These are phyloP conservation scores for Phytopythium montanum DNA, from an alignment of 352 stramenopile species.

Conservation along the genomic window DNA sequence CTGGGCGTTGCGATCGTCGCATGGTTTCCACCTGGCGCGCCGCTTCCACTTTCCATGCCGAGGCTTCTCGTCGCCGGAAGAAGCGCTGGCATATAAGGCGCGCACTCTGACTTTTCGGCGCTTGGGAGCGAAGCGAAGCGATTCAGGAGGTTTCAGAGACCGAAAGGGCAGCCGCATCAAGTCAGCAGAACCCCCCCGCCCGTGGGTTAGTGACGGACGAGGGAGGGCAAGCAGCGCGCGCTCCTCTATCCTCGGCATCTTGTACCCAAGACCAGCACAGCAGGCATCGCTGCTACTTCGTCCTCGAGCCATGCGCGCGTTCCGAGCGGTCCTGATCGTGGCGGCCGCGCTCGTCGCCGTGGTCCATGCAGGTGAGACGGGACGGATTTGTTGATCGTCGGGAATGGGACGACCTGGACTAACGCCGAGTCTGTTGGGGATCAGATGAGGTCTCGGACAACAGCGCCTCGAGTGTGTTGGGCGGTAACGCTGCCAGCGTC, in stretches of 20 bases:
- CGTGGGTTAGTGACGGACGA: no score
- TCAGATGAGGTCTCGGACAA: neutral
- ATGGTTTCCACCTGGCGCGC: neutral
- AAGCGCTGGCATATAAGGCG: neutral
- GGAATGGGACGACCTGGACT: no score
- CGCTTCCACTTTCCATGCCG: neutral
- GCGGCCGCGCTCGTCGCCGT: neutral
- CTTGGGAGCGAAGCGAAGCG: neutral
- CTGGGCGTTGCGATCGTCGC: neutral
- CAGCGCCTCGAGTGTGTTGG: neutral
- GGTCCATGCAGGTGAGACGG: neutral
- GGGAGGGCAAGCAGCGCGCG: no score
- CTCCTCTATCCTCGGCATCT: neutral
- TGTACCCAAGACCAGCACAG: neutral
- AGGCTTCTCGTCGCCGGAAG: neutral
- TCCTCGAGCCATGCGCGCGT: neutral
- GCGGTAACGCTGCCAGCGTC: neutral
- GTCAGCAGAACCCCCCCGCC: neutral
- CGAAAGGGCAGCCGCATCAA: neutral
- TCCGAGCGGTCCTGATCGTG: neutral
- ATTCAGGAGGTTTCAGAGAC: neutral
- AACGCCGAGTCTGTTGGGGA: no score
- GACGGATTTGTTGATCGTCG: neutral
- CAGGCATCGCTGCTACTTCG: neutral
- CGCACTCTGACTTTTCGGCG: conserved; percentile 3